Evolutionary conservation across 257 asterid species (phyloP).

Genomic region (Eucommia ulmoides): DNA sequence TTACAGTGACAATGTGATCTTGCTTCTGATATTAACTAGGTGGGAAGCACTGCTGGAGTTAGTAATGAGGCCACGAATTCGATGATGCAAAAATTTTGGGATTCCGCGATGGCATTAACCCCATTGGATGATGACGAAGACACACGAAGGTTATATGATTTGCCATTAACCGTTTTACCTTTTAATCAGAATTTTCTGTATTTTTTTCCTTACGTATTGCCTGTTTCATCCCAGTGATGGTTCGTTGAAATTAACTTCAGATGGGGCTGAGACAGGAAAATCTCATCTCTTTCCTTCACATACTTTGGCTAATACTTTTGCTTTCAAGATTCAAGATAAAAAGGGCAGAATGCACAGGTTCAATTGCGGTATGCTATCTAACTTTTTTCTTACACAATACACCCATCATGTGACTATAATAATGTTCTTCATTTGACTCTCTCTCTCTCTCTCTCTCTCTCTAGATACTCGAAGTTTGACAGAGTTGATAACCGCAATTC

Average conservation of each 20-base stretch:
- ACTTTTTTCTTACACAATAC: background rate
- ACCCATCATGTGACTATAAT: background rate
- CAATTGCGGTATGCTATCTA: conserved; percentile 47
- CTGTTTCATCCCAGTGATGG: conserved; percentile 39
- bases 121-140: conserved; percentile 89
- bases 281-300: conserved; percentile 43
- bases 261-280: conserved; percentile 63
- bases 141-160: conserved; percentile 44
- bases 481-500: conserved; percentile 66
- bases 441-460: conserved; percentile 6
- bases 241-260: conserved; percentile 71
- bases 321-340: conserved; percentile 85
- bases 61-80: conserved; percentile 55
- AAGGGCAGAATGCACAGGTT: conserved; percentile 91
- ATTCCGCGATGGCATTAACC: conserved; percentile 79
- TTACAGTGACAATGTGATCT: too few relatives aligned
- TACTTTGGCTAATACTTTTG: conserved; percentile 32
- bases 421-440: background rate
- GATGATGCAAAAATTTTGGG: conserved; percentile 96
- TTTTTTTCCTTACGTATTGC: conserved; percentile 16
- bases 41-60: conserved; percentile 65
- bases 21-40: conserved; percentile 27
- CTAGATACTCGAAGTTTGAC: conserved; percentile 59
- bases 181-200: too few relatives aligned
- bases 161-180: background rate